Percentiles rank a stretch among this genome's conserved stretches.
Conservation (phyloP, 129 eudicot species). For the Logfia minima region DNA sequence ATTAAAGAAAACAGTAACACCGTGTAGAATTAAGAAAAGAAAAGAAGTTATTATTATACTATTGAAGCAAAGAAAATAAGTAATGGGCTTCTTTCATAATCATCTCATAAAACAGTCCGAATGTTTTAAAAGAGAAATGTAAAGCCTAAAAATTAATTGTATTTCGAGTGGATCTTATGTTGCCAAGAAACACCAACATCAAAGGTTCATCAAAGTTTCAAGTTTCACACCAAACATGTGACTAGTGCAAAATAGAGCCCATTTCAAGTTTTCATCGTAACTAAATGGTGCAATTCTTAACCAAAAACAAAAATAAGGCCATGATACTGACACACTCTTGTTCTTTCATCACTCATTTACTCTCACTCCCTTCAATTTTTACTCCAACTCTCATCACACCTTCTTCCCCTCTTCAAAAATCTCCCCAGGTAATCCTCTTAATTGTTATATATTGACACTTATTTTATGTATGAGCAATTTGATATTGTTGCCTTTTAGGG, state of each 20-base stretch:
- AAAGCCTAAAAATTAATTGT: too few relatives aligned
- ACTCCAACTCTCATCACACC: conserved; percentile 20
- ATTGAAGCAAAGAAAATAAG: too few relatives aligned
- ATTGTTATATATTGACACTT: neutral
- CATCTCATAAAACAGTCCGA: too few relatives aligned
- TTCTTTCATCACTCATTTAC: conserved; percentile 42
- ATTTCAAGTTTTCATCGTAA: neutral
- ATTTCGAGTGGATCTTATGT: neutral
- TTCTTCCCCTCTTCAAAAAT: conserved; percentile 27
- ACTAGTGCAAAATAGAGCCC: neutral
- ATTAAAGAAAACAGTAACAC: too few relatives aligned
- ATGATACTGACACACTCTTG: conserved; percentile 49
- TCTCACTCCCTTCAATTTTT: conserved; percentile 29
- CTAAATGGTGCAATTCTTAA: conserved; percentile 41
- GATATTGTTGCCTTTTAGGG: conserved; percentile 39
- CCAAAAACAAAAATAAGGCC: conserved; percentile 55
- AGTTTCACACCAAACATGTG: neutral
- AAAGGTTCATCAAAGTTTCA: too few relatives aligned
- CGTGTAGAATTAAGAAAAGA: too few relatives aligned
- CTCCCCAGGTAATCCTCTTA: conserved; percentile 33
- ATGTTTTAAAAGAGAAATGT: too few relatives aligned
- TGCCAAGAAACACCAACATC: neutral
- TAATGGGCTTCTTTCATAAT: too few relatives aligned
- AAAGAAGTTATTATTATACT: too few relatives aligned
- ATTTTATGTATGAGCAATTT: neutral